Evolutionary conservation across 352 stramenopile species (phyloP), one percentile per base, ranked within the genome.

Genomic region (Phytophthora capsici): DNA sequence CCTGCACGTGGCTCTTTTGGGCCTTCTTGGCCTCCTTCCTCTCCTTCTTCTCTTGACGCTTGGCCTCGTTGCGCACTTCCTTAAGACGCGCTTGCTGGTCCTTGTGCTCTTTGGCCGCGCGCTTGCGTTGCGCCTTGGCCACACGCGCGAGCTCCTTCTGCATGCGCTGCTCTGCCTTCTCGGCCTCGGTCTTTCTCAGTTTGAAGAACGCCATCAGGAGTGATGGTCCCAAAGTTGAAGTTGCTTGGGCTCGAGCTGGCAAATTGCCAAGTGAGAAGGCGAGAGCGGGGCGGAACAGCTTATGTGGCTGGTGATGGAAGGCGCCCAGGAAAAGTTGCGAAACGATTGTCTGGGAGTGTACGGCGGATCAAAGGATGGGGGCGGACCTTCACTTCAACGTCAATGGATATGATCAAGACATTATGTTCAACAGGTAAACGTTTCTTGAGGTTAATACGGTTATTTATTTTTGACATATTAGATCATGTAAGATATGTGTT

Each of bases 191-290:
- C 44, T 60, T 69, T 38, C 51, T 54, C 16, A 59, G 45, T 17
- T 59, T 66, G 46, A 81, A 73, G 22, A 76, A 61, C 7, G 44
- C 30, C 66, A 76, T 75, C 32, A 52, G 41, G 28, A 60, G 54
- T 65, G 57, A 71, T 67, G 61, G 45, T 63, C 43, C 19, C 5
- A 20, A 20, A 4, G 13, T 45, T 19, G 45, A 56, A 19, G 43
- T 13, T 6, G 3, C 51, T 37, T 63, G 44, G 8, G 64, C 49
- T 38, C 25, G 56, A 52, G 59, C 10, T 7, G 50, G 62, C 53
- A 67, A 76, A 71, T 74, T 68, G 53, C 44, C 57, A 69, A 77
- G 57, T 78, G 65, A 32, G 20, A 58, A 53, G 26, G 13, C 48
- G 40, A 19, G 44, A 37, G 26, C 9, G 4, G 28, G 51, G 30